phyloP scores from a whole-genome alignment of 2,329 filamentous ascomycete species.

The Ustilaginoidea virens region DNA sequence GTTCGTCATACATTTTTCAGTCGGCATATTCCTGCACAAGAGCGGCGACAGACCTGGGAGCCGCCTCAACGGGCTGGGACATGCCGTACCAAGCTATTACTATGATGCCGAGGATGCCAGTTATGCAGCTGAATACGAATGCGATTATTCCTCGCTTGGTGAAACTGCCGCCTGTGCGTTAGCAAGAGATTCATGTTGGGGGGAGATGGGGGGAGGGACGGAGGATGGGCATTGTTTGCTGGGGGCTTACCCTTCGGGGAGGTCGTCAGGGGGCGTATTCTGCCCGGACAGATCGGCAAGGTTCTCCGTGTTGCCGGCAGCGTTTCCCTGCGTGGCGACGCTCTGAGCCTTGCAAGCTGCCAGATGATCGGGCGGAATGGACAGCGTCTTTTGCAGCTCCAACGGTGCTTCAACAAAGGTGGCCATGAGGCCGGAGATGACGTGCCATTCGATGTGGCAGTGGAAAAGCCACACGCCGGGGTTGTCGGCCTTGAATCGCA shows the following conservation, averaged over 20 bases:
- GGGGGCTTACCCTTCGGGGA: slow-evolving; percentile 43
- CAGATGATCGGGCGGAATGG: slow-evolving; percentile 43
- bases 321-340: slow-evolving; percentile 48
- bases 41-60: slow-evolving; percentile 3
- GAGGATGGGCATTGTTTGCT: too few species aligned
- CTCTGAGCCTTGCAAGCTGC: slow-evolving; percentile 39
- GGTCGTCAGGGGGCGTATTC: slow-evolving; percentile 33
- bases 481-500: slow-evolving; percentile 54
- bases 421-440: slow-evolving; percentile 48
- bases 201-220: too few species aligned
- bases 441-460: slow-evolving; percentile 71
- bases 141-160: slow-evolving; percentile 58
- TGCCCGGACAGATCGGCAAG: slow-evolving; percentile 47
- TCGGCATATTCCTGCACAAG: slow-evolving; percentile 5
- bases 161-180: too few species aligned
- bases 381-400: slow-evolving; percentile 42
- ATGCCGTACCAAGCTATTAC: slow-evolving; percentile 52
- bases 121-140: slow-evolving; percentile 54
- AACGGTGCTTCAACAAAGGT: slow-evolving; percentile 49
- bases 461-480: slow-evolving; percentile 61
- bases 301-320: slow-evolving; percentile 53
- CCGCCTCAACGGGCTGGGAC: slow-evolving; percentile 7
- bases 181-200: too few species aligned
- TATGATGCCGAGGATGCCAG: slow-evolving; percentile 51
- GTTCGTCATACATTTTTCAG: too few species aligned